These are phyloP conservation scores for Schizochytrium sp. DNA, from an alignment of 108 stramenopile species.

Conservation along the genomic window DNA sequence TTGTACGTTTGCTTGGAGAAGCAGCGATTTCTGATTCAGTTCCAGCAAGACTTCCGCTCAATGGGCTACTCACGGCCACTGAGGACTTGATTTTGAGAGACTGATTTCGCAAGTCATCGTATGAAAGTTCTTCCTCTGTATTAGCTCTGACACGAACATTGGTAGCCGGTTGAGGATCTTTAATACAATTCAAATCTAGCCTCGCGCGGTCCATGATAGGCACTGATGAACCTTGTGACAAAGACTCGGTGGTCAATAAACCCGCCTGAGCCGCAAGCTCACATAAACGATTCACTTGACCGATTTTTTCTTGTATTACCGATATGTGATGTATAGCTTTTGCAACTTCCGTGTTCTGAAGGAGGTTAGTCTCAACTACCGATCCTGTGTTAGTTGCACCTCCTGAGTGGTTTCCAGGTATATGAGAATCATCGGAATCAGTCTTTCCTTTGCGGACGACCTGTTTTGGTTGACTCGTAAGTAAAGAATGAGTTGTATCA, in stretches of 20 bases:
- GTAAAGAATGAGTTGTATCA: neutral
- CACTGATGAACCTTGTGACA: neutral
- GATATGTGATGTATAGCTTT: neutral
- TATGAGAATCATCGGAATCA: neutral
- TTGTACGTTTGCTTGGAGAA: too few species aligned
- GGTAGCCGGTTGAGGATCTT: neutral
- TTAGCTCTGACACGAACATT: neutral
- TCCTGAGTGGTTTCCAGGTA: neutral
- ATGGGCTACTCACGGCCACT: neutral
- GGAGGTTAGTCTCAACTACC: neutral
- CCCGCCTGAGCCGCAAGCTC: slow-evolving; percentile 25
- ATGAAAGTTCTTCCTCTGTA: neutral
- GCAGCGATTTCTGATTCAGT: too few species aligned
- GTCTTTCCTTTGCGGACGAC: neutral
- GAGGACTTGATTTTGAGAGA: neutral
- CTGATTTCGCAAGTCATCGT: neutral
- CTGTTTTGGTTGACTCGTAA: neutral
- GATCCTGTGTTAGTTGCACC: neutral
- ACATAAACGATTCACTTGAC: neutral
- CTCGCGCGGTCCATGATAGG: neutral
- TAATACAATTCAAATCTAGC: slow-evolving; percentile 14
- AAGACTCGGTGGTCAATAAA: neutral
- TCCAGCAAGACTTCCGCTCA: too few species aligned
- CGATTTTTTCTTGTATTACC: neutral
- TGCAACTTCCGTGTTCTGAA: neutral